Evolutionary conservation across 139 green algal species (phyloP).

Genomic region (Choricystis sp.): DNA sequence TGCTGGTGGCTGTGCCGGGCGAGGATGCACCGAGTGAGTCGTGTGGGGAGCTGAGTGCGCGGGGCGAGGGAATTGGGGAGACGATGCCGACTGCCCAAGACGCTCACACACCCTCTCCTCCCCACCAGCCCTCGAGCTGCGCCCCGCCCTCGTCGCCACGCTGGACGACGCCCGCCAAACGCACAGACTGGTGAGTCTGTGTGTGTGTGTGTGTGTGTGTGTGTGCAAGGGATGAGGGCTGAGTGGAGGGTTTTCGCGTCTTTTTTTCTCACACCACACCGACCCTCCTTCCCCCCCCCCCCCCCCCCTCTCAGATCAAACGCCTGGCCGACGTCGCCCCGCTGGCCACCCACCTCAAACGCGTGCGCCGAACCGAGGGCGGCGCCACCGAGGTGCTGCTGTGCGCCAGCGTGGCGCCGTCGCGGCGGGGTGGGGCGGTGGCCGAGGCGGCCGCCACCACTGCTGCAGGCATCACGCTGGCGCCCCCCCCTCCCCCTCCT

Average conservation of each 20-base stretch:
- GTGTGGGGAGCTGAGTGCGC: too few relatives aligned
- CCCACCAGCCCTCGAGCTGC: background rate
- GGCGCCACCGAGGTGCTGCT: background rate
- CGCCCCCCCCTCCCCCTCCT: too few relatives aligned
- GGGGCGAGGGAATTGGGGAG: too few relatives aligned
- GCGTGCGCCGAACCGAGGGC: background rate
- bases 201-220: too few relatives aligned
- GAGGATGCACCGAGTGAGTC: too few relatives aligned
- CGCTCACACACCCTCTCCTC: too few relatives aligned
- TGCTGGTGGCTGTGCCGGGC: too few relatives aligned
- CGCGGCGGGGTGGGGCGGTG: too few relatives aligned
- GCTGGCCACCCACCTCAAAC: background rate
- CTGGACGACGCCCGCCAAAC: background rate
- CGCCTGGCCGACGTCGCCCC: background rate
- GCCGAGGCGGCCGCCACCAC: too few relatives aligned
- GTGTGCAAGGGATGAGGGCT: background rate
- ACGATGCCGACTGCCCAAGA: too few relatives aligned
- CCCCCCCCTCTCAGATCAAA: background rate
- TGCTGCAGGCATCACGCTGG: background rate
- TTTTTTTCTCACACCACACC: background rate
- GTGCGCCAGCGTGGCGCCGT: too few relatives aligned
- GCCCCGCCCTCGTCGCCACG: background rate
- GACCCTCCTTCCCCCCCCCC: background rate
- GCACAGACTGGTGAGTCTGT: background rate
- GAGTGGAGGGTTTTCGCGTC: background rate